Conservation (phyloP, 2,329 filamentous ascomycete genomes). For the Elsinoe perseae region DNA sequence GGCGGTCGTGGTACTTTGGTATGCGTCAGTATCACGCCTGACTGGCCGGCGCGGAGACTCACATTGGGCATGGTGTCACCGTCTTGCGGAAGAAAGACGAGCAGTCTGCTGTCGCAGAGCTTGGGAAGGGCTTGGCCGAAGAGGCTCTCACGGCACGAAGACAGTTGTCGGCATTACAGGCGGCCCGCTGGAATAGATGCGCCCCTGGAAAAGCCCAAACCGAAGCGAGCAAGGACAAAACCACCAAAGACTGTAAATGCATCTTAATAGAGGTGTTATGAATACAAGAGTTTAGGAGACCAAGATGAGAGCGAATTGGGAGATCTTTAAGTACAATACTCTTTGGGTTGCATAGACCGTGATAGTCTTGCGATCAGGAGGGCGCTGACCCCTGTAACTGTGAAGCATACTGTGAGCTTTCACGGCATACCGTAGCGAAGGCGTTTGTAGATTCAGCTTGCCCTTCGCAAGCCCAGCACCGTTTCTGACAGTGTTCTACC, state of each 20-base stretch:
- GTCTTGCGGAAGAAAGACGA: not conserved
- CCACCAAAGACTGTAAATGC: not conserved
- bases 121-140: not conserved
- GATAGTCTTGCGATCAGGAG: too few species aligned
- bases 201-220: not conserved
- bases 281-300: not conserved
- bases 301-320: too few species aligned
- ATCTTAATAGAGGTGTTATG: not conserved
- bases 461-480: too few species aligned
- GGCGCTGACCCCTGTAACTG: too few species aligned
- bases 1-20: not conserved
- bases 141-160: not conserved
- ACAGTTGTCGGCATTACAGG: not conserved
- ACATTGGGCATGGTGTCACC: not conserved
- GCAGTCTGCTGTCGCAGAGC: not conserved
- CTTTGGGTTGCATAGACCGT: too few species aligned
- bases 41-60: too few species aligned
- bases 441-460: too few species aligned
- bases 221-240: not conserved
- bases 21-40: too few species aligned
- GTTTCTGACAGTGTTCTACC: too few species aligned
- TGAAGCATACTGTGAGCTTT: too few species aligned
- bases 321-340: too few species aligned
- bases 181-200: not conserved
- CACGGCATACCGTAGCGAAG: too few species aligned